Conservation (phyloP, 1,139 yeast genomes). For the Pichia inconspicua region DNA sequence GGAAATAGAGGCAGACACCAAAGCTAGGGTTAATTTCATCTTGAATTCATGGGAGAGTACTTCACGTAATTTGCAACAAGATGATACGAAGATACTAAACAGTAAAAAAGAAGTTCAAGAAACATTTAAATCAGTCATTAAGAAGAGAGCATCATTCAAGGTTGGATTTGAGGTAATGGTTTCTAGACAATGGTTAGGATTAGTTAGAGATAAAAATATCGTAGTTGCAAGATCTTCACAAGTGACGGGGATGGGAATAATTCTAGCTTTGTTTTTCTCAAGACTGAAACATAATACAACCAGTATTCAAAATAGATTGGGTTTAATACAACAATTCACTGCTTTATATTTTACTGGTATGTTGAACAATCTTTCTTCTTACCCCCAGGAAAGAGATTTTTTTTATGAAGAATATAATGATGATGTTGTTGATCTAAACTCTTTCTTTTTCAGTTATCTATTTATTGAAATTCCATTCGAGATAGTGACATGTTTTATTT, state of each 20-base stretch:
- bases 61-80: not conserved
- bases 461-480: conserved; percentile 72
- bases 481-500: conserved; percentile 49
- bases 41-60: conserved; percentile 32
- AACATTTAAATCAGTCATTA: conserved; percentile 22
- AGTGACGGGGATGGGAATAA: conserved; percentile 53
- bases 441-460: conserved; percentile 60
- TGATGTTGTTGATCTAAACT: conserved; percentile 58
- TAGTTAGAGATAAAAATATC: conserved; percentile 54
- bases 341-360: conserved; percentile 74
- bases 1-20: conserved; percentile 38
- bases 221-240: conserved; percentile 63
- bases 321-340: conserved; percentile 66
- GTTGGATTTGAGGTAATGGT: conserved; percentile 37
- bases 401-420: conserved; percentile 77
- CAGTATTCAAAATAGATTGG: conserved; percentile 62
- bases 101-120: conserved; percentile 14
- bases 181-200: conserved; percentile 41
- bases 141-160: conserved; percentile 28
- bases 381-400: conserved; percentile 64
- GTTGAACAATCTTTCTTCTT: conserved; percentile 66
- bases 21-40: conserved; percentile 32
- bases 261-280: conserved; percentile 63
- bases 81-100: not conserved
- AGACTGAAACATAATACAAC: conserved; percentile 53